phyloP scores from a whole-genome alignment of 257 asterid species.

The Pogostemon cablin region DNA sequence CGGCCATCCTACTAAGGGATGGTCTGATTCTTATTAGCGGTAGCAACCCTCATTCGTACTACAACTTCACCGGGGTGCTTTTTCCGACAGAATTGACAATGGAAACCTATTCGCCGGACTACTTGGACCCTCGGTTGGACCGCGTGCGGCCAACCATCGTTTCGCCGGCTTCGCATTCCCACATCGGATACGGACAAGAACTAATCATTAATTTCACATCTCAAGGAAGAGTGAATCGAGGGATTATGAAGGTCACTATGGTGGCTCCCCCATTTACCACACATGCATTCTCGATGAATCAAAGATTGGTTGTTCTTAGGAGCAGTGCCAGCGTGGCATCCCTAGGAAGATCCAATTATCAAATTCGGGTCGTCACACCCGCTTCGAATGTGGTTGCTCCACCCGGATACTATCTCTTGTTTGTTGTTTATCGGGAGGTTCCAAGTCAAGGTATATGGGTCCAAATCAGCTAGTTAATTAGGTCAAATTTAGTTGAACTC shows the following conservation, averaged over 20 bases:
- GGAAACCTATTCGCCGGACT: constrained; percentile 10
- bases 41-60: constrained; percentile 9
- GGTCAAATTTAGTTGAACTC: background rate
- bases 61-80: background rate
- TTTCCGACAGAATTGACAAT: constrained; percentile 11
- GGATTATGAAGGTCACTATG: background rate
- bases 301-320: constrained; percentile 12
- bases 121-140: background rate
- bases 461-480: constrained; percentile 15
- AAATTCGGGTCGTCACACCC: constrained; percentile 18
- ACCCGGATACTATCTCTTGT: constrained; percentile 29
- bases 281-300: constrained; percentile 32
- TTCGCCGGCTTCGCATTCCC: background rate
- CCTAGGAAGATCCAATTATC: constrained; percentile 24
- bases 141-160: background rate
- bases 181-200: background rate
- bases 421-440: constrained; percentile 20
- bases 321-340: background rate
- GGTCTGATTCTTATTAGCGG: constrained; percentile 54
- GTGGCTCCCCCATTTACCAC: constrained; percentile 26
- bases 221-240: background rate
- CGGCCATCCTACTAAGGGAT: constrained; percentile 49
- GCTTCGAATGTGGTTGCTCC: constrained; percentile 16
- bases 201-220: constrained; percentile 1
- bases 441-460: constrained; percentile 33